Evolutionary conservation across 73 alveolate genomes (phyloP).

Genomic region (Paramecium primaurelia): DNA sequence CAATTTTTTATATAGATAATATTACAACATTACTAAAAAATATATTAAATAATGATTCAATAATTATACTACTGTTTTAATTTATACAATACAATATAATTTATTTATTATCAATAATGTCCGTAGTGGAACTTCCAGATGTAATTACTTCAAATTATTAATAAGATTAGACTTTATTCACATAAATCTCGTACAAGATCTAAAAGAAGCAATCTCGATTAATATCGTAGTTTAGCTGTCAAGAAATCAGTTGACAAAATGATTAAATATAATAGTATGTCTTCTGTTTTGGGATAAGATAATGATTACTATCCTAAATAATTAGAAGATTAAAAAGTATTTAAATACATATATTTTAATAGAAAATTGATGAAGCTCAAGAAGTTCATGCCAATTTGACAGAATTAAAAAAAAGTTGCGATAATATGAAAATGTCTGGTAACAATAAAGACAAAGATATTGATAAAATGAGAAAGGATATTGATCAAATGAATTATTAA

Average conservation of each 20-base stretch:
- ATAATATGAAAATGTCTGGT: neutral
- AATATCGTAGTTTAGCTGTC: neutral
- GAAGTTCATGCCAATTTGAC: conserved; percentile 50
- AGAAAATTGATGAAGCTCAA: conserved; percentile 12
- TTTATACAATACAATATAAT: neutral
- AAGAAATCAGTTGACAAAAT: conserved; percentile 3
- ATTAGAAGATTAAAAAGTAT: conserved; percentile 35
- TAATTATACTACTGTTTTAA: neutral
- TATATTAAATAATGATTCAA: neutral
- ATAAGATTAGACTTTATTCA: neutral
- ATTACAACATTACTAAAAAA: too few species aligned
- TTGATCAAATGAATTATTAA: neutral
- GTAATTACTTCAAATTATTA: neutral
- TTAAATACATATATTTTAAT: neutral
- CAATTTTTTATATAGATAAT: neutral
- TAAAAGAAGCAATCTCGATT: neutral
- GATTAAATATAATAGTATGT: neutral
- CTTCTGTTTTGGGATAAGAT: neutral
- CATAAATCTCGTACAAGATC: neutral
- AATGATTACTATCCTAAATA: conserved; percentile 37
- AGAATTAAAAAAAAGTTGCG: conserved; percentile 42
- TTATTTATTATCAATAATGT: neutral
- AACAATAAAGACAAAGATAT: neutral
- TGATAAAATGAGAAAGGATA: conserved; percentile 36
- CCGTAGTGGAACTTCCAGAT: conserved; percentile 38